phyloP scores from a whole-genome alignment of 805 yeast species.

The Sungouiozyma ichnusensis region DNA sequence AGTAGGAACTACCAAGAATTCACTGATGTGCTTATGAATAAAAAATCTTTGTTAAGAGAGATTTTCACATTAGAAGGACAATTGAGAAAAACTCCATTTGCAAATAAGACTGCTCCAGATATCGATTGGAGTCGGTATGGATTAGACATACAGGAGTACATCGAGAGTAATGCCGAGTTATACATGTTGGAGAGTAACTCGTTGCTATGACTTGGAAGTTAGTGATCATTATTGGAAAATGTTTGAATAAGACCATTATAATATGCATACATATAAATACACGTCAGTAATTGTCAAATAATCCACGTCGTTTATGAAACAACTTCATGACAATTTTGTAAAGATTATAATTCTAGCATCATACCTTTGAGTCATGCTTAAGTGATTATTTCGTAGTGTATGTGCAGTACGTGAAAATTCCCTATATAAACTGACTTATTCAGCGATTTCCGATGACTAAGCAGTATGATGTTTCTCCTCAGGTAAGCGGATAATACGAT shows the following conservation, averaged over 20 bases:
- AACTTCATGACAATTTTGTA: too few species aligned
- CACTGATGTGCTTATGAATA: slow-evolving; percentile 19
- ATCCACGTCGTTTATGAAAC: too few species aligned
- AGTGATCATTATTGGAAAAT: too few species aligned
- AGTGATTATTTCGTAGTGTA: too few species aligned
- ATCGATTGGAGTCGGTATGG: slow-evolving; percentile 23
- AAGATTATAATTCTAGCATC: too few species aligned
- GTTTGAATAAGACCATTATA: background rate
- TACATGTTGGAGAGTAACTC: slow-evolving; percentile 13
- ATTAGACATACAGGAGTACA: slow-evolving; percentile 17
- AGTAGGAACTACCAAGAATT: slow-evolving; percentile 26
- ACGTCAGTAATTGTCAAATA: background rate
- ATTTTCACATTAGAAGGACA: slow-evolving; percentile 23
- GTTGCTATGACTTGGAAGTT: slow-evolving; percentile 11
- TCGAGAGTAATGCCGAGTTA: slow-evolving; percentile 13
- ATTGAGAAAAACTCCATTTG: slow-evolving; percentile 3
- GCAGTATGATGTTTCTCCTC: background rate
- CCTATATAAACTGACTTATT: background rate
- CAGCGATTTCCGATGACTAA: background rate
- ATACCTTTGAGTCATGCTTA: too few species aligned
- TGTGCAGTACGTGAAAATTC: too few species aligned
- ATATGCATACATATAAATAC: slow-evolving; percentile 1
- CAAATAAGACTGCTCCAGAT: background rate
- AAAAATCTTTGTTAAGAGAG: slow-evolving; percentile 17
- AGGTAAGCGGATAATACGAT: too few species aligned